Conservation (phyloP, 164 flowering plant species). For the Brasenia schreberi region DNA sequence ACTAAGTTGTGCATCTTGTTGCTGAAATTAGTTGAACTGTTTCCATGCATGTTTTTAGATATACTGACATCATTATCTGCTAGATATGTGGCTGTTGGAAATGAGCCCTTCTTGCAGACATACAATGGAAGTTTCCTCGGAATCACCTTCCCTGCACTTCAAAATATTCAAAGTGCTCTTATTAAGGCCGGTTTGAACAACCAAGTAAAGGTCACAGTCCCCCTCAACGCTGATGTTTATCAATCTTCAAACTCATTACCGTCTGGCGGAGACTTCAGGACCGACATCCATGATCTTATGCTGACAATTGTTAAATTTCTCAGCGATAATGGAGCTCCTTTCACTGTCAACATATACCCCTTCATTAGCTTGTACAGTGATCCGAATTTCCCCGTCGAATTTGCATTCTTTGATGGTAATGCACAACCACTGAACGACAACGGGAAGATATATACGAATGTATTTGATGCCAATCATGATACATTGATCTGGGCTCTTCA, state of each 20-base stretch:
- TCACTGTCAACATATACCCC: constrained; percentile 85
- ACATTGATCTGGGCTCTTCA: constrained; percentile 76
- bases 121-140: constrained; percentile 7
- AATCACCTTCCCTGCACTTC: constrained; percentile 5
- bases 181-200: constrained; percentile 5
- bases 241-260: constrained; percentile 30
- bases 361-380: constrained; percentile 72
- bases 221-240: constrained; percentile 50
- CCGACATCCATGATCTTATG: constrained; percentile 67
- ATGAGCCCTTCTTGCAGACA: constrained; percentile 7
- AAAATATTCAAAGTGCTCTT: constrained; percentile 10
- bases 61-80: not conserved
- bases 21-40: not conserved
- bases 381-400: constrained; percentile 69
- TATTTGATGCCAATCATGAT: constrained; percentile 88
- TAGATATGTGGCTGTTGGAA: constrained; percentile 7
- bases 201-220: constrained; percentile 6
- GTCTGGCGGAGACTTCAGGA: constrained; percentile 75
- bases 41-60: no score
- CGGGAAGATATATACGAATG: constrained; percentile 40
- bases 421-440: constrained; percentile 43
- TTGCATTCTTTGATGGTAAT: constrained; percentile 75
- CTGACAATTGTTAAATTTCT: constrained; percentile 52
- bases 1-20: not conserved
- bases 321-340: constrained; percentile 53